A percentile compares a stretch with the other conserved stretches of the same genome.
Evolutionary conservation across 176 grass and related monocot species (phyloP).

Genomic region (Carex scoparia): DNA sequence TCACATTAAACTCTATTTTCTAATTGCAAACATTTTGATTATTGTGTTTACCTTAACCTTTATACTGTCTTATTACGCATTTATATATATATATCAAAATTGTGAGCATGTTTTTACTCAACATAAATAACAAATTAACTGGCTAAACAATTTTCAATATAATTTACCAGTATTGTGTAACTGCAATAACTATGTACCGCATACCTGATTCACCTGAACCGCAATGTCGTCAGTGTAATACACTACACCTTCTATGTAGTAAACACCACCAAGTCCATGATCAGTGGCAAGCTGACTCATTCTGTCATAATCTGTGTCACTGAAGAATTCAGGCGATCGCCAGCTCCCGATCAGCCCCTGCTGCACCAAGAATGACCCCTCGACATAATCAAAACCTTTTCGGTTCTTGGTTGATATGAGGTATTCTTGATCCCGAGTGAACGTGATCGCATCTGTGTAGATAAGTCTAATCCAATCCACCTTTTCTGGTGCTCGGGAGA

Average conservation of each 20-base stretch:
- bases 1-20: neutral
- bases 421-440: conserved; percentile 58
- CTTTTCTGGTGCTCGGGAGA: conserved; percentile 40
- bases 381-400: conserved; percentile 51
- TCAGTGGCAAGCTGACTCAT: conserved; percentile 28
- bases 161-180: neutral
- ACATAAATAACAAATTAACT: neutral
- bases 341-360: conserved; percentile 38
- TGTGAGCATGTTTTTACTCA: neutral
- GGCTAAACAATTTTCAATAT: neutral
- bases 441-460: conserved; percentile 55
- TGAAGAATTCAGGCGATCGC: conserved; percentile 48
- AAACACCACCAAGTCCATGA: conserved; percentile 34
- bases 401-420: conserved; percentile 7
- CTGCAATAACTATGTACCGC: neutral
- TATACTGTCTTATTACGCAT: too few relatives aligned
- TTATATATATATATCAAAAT: neutral
- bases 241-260: conserved; percentile 64
- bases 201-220: neutral
- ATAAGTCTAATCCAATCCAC: conserved; percentile 56
- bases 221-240: conserved; percentile 34
- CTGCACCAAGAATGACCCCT: conserved; percentile 51
- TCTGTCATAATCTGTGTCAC: conserved; percentile 27
- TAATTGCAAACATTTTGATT: neutral
- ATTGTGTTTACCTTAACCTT: too few relatives aligned